Conservation (phyloP, 176 grass and related monocot species). For the Panicum miliaceum region DNA sequence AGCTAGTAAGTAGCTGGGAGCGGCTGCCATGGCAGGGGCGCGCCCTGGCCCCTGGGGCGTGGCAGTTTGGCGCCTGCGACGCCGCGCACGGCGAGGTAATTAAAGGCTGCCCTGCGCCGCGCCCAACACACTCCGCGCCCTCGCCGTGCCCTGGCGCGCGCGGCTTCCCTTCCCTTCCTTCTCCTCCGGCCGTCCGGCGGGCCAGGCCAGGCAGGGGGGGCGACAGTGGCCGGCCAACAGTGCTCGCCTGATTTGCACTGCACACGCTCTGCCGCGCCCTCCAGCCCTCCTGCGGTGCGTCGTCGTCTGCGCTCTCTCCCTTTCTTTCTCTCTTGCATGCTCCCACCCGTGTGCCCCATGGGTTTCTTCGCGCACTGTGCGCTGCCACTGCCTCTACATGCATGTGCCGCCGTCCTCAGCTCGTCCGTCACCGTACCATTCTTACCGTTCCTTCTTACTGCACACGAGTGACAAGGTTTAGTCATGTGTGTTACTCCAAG, state of each 20-base stretch:
- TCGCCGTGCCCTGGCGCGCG: background rate
- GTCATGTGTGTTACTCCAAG: background rate
- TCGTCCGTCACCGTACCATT: background rate
- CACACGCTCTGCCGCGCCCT: slow-evolving; percentile 24
- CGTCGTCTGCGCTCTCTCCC: background rate
- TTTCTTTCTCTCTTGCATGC: background rate
- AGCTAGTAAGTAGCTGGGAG: slow-evolving; percentile 13
- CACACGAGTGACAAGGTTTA: background rate
- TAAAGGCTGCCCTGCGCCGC: slow-evolving; percentile 14
- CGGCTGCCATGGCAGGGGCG: slow-evolving; percentile 28
- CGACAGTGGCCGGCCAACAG: slow-evolving; percentile 23
- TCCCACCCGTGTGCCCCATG: slow-evolving; percentile 33
- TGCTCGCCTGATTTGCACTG: slow-evolving; percentile 46
- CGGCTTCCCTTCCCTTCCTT: background rate
- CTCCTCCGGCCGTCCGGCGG: background rate
- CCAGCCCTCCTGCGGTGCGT: background rate
- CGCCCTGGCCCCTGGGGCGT: background rate
- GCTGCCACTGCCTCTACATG: background rate
- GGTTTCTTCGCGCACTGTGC: slow-evolving; percentile 48
- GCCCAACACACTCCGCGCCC: slow-evolving; percentile 39
- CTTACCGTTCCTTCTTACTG: background rate
- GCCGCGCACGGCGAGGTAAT: slow-evolving; percentile 15
- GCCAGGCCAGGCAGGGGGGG: background rate
- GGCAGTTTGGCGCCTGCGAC: slow-evolving; percentile 33
- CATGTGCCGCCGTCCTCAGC: background rate